These are phyloP conservation scores for Arthrobotrys iridis DNA, from an alignment of 2,329 filamentous ascomycete species.

Conservation along the genomic window DNA sequence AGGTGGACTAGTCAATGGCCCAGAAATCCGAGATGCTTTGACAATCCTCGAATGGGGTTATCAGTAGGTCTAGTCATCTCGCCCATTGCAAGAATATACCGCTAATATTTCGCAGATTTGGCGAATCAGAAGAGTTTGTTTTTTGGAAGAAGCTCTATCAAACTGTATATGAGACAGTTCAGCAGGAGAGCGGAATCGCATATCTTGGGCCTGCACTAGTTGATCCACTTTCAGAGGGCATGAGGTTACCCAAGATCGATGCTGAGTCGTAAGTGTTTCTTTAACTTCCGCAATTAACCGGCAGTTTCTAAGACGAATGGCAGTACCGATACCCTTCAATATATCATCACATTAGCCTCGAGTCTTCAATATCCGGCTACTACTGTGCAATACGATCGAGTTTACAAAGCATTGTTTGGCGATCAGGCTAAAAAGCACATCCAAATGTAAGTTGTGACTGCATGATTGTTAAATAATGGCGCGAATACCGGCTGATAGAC, in stretches of 20 bases:
- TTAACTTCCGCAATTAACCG: background rate
- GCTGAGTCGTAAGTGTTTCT: slow-evolving; percentile 35
- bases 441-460: slow-evolving; percentile 17
- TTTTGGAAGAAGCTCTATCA: slow-evolving; percentile 36
- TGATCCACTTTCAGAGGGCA: slow-evolving; percentile 37
- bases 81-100: no score
- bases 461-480: no score
- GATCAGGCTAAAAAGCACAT: slow-evolving; percentile 31
- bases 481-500: background rate
- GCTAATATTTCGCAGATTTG: slow-evolving; percentile 16
- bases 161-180: slow-evolving; percentile 15
- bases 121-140: slow-evolving; percentile 20
- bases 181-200: slow-evolving; percentile 35
- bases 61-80: slow-evolving; percentile 50
- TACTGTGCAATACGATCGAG: slow-evolving; percentile 37
- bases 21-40: slow-evolving; percentile 75
- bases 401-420: slow-evolving; percentile 43
- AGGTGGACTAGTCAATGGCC: slow-evolving; percentile 67
- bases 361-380: slow-evolving; percentile 30
- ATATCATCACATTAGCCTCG: slow-evolving; percentile 19
- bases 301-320: background rate
- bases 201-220: slow-evolving; percentile 48
- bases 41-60: slow-evolving; percentile 73
- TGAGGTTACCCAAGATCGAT: slow-evolving; percentile 47
- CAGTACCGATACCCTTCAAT: slow-evolving; percentile 36